Evolutionary conservation across 2,329 filamentous ascomycete species (phyloP).

Genomic region (Xylaria digitata): DNA sequence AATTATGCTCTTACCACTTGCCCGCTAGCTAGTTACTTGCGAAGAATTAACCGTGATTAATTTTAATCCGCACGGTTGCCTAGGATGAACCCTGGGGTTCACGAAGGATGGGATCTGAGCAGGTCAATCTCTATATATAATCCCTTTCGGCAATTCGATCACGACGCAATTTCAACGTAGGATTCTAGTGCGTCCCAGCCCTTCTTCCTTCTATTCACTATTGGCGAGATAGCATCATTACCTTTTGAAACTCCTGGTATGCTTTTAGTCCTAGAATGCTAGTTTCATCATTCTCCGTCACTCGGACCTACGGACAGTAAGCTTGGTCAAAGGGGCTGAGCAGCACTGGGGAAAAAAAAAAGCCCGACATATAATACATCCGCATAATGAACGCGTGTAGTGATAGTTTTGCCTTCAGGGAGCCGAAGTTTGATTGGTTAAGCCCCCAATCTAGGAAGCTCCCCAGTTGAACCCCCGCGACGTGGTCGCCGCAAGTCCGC

Average conservation of each 20-base stretch:
- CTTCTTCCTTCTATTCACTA: not conserved
- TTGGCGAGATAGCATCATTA: not conserved
- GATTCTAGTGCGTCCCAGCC: no score
- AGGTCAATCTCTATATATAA: no score
- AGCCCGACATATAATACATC: not conserved
- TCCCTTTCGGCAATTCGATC: no score
- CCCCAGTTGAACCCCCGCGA: constrained; percentile 5
- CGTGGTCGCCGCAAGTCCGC: no score
- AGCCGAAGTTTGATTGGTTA: not conserved
- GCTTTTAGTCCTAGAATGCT: not conserved
- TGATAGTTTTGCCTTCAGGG: not conserved
- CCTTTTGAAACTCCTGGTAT: not conserved
- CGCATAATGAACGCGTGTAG: constrained; percentile 2
- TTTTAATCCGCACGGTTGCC: not conserved
- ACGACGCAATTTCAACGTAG: no score
- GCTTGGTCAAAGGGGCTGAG: not conserved
- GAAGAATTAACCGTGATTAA: not conserved
- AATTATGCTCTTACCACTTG: not conserved
- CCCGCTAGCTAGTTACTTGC: not conserved
- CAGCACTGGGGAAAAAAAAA: not conserved
- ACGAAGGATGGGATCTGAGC: no score
- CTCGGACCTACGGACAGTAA: no score
- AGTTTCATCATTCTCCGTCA: not conserved
- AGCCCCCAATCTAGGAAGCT: not conserved
- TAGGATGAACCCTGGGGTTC: not conserved